phyloP scores from a whole-genome alignment of 2,329 filamentous ascomycete species.

The Stemphylium lycopersici region DNA sequence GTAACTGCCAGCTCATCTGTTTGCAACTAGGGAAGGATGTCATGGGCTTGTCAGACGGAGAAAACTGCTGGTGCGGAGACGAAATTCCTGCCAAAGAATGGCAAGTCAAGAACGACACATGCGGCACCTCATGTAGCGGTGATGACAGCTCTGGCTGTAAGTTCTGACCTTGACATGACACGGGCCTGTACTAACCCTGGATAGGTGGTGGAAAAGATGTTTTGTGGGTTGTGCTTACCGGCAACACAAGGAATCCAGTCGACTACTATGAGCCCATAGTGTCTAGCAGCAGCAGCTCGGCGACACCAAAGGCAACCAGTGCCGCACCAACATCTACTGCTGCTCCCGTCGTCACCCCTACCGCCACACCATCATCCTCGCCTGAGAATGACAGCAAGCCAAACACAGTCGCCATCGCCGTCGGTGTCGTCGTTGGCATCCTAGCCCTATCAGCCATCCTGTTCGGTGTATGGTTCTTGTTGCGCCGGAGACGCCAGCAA shows the following conservation, averaged over 20 bases:
- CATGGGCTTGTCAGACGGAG: conserved; percentile 66
- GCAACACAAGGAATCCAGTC: conserved; percentile 50
- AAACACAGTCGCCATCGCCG: conserved; percentile 85
- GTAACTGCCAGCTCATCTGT: conserved; percentile 63
- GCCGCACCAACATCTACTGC: conserved; percentile 29
- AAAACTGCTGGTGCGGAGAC: conserved; percentile 75
- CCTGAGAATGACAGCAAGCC: conserved; percentile 50
- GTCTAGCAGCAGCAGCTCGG: conserved; percentile 27
- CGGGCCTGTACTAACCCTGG: conserved; percentile 25
- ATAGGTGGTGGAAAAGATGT: conserved; percentile 64
- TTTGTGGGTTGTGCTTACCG: conserved; percentile 61
- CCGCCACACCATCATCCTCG: conserved; percentile 38
- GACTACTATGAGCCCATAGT: conserved; percentile 37
- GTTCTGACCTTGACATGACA: conserved; percentile 34
- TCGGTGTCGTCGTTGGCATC: conserved; percentile 84
- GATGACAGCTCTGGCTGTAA: conserved; percentile 66
- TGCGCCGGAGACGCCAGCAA: conserved; percentile 76
- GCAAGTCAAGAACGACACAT: conserved; percentile 64
- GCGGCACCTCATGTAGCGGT: conserved; percentile 70
- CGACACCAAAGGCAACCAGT: conserved; percentile 14
- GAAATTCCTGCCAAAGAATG: conserved; percentile 65
- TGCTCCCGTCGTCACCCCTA: conserved; percentile 8
- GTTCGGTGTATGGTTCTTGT: conserved; percentile 73
- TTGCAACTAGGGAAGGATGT: conserved; percentile 58
- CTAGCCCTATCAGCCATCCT: conserved; percentile 69